A percentile compares a stretch with the other conserved stretches of the same genome.
Evolutionary conservation across 495 filamentous ascomycete species (phyloP).

Genomic region (Trichoderma parareesei): DNA sequence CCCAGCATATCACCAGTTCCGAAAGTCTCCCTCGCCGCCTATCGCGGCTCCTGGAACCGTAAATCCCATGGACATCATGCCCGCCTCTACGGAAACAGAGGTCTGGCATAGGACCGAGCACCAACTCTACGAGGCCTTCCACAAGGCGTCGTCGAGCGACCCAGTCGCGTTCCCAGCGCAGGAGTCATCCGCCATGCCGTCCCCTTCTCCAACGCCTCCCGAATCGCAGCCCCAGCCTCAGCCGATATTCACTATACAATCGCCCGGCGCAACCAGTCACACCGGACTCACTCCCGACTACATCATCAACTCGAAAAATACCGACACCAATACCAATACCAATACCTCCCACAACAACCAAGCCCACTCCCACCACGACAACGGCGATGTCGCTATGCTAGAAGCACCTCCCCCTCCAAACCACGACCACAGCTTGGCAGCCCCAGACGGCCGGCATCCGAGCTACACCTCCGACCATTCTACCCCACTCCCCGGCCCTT

Average conservation of each 20-base stretch:
- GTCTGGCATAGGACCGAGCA: slow-evolving; percentile 11
- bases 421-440: neutral
- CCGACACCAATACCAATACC: neutral
- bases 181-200: neutral
- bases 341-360: neutral
- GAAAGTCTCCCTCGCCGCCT: slow-evolving; percentile 8
- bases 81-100: slow-evolving; percentile 11
- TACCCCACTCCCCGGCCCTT: neutral
- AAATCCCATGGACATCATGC: slow-evolving; percentile 15
- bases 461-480: slow-evolving; percentile 7
- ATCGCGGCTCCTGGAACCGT: slow-evolving; percentile 12
- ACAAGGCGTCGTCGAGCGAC: neutral
- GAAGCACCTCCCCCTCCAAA: neutral
- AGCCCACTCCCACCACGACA: neutral
- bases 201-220: neutral
- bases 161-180: no score
- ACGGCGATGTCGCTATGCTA: neutral
- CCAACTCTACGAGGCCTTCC: slow-evolving; percentile 9
- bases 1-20: neutral
- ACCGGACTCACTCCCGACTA: neutral
- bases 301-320: neutral
- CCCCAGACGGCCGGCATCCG: neutral
- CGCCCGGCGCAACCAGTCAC: neutral
- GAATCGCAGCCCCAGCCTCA: neutral
- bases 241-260: neutral